Evolutionary conservation across 495 filamentous ascomycete genomes (phyloP).

Genomic region (Daldinia childiae): DNA sequence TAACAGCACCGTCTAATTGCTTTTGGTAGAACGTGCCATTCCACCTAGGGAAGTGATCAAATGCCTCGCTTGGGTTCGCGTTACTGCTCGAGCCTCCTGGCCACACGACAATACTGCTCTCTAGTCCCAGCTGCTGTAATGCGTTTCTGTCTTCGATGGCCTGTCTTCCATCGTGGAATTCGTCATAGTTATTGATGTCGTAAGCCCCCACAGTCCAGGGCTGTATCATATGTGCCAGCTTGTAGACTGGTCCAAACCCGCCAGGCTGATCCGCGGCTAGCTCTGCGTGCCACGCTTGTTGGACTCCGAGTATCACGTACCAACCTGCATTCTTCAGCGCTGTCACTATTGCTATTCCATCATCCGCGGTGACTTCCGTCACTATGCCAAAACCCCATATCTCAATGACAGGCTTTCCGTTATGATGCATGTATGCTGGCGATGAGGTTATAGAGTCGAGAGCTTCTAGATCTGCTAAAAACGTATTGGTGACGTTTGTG

Average conservation of each 20-base stretch:
- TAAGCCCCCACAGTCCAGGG: not conserved
- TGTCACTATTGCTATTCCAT: conserved; percentile 43
- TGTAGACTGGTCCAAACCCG: not conserved
- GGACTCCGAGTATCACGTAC: not conserved
- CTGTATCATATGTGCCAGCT: not conserved
- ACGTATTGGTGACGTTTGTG: conserved; percentile 33
- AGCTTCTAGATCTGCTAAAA: conserved; percentile 39
- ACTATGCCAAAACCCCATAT: conserved; percentile 47
- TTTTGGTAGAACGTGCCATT: too few species aligned
- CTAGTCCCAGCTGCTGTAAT: not conserved
- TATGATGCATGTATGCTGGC: conserved; percentile 46
- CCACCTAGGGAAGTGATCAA: too few species aligned
- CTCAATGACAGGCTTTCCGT: conserved; percentile 47
- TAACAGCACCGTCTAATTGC: too few species aligned
- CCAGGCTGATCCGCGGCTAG: not conserved
- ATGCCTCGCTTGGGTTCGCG: too few species aligned
- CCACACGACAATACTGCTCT: not conserved
- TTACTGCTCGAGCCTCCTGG: not conserved
- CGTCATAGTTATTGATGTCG: not conserved
- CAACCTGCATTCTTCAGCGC: not conserved
- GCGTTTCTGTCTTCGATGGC: not conserved
- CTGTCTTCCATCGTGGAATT: not conserved
- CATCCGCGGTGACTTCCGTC: conserved; percentile 34
- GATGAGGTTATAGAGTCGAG: conserved; percentile 41
- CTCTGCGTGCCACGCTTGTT: not conserved